phyloP scores from a whole-genome alignment of 495 filamentous ascomycete species.

The Parathielavia hyrcaniae region DNA sequence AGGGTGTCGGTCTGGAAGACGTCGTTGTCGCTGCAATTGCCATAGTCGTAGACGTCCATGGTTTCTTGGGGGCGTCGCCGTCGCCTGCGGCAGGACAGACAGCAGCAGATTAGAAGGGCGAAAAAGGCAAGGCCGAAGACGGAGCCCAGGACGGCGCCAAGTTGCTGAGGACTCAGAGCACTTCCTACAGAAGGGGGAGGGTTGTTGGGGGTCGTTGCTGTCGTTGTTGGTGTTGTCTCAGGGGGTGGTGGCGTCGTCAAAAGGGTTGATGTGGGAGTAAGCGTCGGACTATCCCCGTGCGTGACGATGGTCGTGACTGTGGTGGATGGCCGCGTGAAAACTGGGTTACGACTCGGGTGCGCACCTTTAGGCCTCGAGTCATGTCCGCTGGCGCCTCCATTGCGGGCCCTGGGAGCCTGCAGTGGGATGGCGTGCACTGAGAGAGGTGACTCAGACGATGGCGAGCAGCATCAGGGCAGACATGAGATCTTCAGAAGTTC shows the following conservation, averaged over 20 bases:
- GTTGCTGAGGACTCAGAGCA: conserved; percentile 16
- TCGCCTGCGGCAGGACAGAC: background rate
- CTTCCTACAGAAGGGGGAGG: background rate
- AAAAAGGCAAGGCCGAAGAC: conserved; percentile 17
- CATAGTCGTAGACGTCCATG: background rate
- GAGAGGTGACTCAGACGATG: background rate
- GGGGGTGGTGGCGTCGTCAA: conserved; percentile 2
- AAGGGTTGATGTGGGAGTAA: background rate
- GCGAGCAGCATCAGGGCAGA: background rate
- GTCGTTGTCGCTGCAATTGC: background rate
- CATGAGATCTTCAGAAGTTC: too few species aligned
- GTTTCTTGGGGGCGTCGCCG: background rate
- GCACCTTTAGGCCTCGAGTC: background rate
- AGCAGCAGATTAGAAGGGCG: conserved; percentile 16
- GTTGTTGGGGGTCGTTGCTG: background rate
- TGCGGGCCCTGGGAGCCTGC: background rate
- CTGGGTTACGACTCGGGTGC: conserved; percentile 19
- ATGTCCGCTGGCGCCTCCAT: background rate
- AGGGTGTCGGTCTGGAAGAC: background rate
- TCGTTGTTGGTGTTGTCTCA: background rate
- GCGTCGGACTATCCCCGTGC: conserved; percentile 9
- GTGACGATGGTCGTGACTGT: conserved; percentile 23
- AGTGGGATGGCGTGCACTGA: too few species aligned
- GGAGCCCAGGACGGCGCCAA: conserved; percentile 22
- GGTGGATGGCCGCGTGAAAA: conserved; percentile 19